phyloP scores from a whole-genome alignment of 805 yeast species.

The Teunomyces stri region DNA sequence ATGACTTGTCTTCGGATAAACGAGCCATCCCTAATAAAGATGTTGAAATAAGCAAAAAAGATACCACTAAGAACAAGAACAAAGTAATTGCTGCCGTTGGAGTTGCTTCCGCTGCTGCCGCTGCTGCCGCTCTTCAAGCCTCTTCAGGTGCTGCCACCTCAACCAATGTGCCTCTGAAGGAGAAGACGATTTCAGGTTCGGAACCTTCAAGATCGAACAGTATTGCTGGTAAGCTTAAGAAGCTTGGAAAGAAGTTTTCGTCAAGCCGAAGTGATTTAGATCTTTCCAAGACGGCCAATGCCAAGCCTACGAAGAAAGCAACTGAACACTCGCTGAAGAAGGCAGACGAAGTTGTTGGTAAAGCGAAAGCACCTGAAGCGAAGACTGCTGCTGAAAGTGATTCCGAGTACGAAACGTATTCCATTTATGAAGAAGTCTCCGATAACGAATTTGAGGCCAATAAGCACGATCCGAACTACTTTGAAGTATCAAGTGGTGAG shows the following conservation, averaged over 20 bases:
- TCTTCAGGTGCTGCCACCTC: constrained; percentile 19
- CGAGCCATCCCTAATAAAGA: constrained; percentile 14
- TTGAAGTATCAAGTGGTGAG: constrained; percentile 28
- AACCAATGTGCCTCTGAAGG: neutral
- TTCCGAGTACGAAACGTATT: constrained; percentile 16
- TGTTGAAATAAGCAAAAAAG: constrained; percentile 6
- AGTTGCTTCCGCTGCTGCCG: constrained; percentile 25
- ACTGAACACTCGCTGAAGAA: neutral
- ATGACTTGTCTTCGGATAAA: constrained; percentile 26
- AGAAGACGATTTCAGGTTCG: neutral
- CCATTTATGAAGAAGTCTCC: constrained; percentile 47
- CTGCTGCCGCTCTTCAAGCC: constrained; percentile 11
- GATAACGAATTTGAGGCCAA: constrained; percentile 46
- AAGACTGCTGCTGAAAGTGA: constrained; percentile 3
- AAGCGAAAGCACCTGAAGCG: neutral
- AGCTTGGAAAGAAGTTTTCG: constrained; percentile 11
- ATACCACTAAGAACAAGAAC: neutral
- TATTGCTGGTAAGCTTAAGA: constrained; percentile 16
- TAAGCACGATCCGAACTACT: constrained; percentile 48
- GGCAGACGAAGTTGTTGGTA: neutral
- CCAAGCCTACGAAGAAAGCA: neutral
- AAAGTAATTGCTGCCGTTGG: constrained; percentile 18
- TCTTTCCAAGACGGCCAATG: neutral
- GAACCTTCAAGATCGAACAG: constrained; percentile 14
- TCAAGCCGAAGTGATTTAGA: neutral